Base-by-base conservation (phyloP, 148 eudicot species). In the Vaccinium vitisidaea region DNA sequence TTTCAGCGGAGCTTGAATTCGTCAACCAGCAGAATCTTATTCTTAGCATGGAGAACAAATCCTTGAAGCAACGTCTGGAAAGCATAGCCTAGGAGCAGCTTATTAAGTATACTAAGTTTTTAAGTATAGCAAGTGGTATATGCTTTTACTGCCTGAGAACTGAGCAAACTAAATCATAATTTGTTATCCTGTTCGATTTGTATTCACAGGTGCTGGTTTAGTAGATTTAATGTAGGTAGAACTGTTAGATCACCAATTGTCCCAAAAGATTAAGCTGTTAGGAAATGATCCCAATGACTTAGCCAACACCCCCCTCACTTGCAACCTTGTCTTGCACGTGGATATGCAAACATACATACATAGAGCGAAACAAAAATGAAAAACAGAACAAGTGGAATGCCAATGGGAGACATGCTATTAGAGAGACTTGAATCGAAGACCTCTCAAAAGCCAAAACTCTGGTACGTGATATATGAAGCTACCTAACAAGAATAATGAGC, bases 31-130 rank as follows among this genome's bases (percentile, higher is more conserved):
- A 93, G 86, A 91, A 89, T 88, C 92, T 96, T 83, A 96, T 96
- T 82, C 89, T 96, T 55, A 90, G 93, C 89, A 94, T 96, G 99
- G 99, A 96, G 92, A 96, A 96, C 89, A 96, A 96, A 90, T 90
- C 98, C 65, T 88, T 96, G 88, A 94, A 93, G 88, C 97, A 96
- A 79, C 94, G 98, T 19, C 71, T 94, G 59, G 97, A 96, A 85
- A 94, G 90, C 90, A 84, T 93, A 89, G 85, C 98, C 77, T 95
- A 96, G 86, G 99, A 96, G 91, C 93, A 96, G 89, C 95, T 93
- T 83, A 96, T 96, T 67, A 96, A 96, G 89, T 88, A 88, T 83
- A 79, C 97, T 96, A 91, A 93, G 99, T 90, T 36, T 1, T 36
- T 36, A 27, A 27, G 30, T 36, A 27, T 27, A 27, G 30, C 30